Conservation (phyloP, 2,329 filamentous ascomycete genomes). For the Sporothrix globosa region DNA sequence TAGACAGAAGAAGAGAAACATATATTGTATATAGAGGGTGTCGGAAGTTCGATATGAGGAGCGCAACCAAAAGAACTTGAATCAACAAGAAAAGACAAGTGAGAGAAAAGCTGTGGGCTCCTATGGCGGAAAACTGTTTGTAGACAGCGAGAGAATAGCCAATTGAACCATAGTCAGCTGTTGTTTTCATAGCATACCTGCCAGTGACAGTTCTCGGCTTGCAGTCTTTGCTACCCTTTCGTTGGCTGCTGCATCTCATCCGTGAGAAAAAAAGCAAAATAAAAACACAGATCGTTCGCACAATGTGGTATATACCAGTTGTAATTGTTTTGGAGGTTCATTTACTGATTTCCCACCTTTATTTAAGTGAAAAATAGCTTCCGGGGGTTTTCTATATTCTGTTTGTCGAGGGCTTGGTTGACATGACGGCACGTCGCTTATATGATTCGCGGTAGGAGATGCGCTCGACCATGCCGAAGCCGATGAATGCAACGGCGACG, state of each 20-base stretch:
- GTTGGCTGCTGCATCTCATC: not conserved
- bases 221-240: not conserved
- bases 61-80: not conserved
- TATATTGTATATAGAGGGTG: not conserved
- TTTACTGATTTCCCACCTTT: not conserved
- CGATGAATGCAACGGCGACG: constrained; percentile 61
- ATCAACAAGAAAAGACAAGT: not conserved
- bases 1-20: constrained; percentile 19
- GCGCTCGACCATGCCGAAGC: constrained; percentile 67
- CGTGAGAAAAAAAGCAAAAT: not conserved
- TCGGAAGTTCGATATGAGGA: not conserved
- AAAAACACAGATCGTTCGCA: constrained; percentile 19
- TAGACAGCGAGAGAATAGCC: too few relatives aligned
- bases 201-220: too few relatives aligned
- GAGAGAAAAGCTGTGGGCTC: not conserved
- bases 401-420: constrained; percentile 42
- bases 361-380: not conserved
- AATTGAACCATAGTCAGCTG: too few relatives aligned
- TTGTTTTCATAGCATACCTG: too few relatives aligned
- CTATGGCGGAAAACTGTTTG: too few relatives aligned
- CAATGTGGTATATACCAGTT: constrained; percentile 16
- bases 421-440: constrained; percentile 54
- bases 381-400: constrained; percentile 40
- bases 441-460: constrained; percentile 69
- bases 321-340: not conserved